A percentile compares a stretch with the other conserved stretches of the same genome.
phyloP scores from a whole-genome alignment of 768 basidiomycete species.

The Amanita rubescens region DNA sequence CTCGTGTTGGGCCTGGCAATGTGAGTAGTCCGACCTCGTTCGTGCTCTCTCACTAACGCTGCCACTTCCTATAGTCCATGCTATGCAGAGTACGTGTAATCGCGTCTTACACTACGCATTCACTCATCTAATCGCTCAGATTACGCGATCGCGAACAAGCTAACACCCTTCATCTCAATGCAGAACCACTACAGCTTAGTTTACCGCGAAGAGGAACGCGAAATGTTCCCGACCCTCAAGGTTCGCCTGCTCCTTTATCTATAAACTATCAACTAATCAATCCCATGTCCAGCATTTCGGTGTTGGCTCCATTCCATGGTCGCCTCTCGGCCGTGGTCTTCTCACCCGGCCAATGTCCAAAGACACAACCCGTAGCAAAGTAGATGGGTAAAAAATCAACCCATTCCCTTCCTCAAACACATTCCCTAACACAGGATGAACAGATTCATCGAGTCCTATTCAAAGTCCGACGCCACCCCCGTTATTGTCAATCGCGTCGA shows the following conservation, averaged over 20 bases:
- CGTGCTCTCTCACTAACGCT: neutral
- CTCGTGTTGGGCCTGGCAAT: slow-evolving; percentile 39
- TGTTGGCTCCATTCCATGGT: slow-evolving; percentile 34
- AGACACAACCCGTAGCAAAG: slow-evolving; percentile 10
- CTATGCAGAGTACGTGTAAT: neutral
- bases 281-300: slow-evolving; percentile 22
- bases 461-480: neutral
- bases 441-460: neutral
- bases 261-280: too few species aligned
- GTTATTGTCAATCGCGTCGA: neutral
- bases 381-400: neutral
- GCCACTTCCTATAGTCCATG: neutral
- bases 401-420: neutral
- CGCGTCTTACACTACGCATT: neutral
- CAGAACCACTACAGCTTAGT: slow-evolving; percentile 57
- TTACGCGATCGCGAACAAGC: slow-evolving; percentile 50
- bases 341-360: slow-evolving; percentile 36
- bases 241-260: slow-evolving; percentile 15
- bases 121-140: slow-evolving; percentile 23
- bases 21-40: slow-evolving; percentile 22
- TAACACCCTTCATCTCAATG: slow-evolving; percentile 60
- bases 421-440: neutral
- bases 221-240: slow-evolving; percentile 53
- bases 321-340: slow-evolving; percentile 45
- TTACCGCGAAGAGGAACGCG: slow-evolving; percentile 59